A percentile compares a stretch with the other conserved stretches of the same genome.
phyloP scores from a whole-genome alignment of 169 alveolate genomes.

The Plasmodium gonderi region DNA sequence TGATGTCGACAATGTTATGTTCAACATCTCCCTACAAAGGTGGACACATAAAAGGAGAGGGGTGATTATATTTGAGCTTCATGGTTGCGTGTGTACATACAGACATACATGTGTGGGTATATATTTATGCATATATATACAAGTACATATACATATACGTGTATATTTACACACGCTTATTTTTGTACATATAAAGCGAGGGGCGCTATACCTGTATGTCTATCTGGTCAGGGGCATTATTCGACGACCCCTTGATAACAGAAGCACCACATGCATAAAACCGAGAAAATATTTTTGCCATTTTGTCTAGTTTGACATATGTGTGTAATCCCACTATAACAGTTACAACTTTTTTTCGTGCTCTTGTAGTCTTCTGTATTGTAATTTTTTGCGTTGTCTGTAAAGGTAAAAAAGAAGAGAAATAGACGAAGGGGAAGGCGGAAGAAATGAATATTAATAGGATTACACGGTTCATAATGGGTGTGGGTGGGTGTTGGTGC shows the following conservation, averaged over 20 bases:
- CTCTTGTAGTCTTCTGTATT: slow-evolving; percentile 85
- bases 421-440: background rate
- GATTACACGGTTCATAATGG: no score
- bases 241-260: slow-evolving; percentile 86
- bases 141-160: background rate
- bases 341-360: slow-evolving; percentile 88
- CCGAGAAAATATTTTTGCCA: slow-evolving; percentile 89
- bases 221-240: slow-evolving; percentile 84
- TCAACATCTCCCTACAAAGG: slow-evolving; percentile 85
- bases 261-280: slow-evolving; percentile 91
- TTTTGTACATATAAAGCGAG: background rate
- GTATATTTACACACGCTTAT: background rate
- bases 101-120: background rate
- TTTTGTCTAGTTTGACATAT: slow-evolving; percentile 87
- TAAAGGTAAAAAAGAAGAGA: background rate
- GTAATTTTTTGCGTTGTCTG: slow-evolving; percentile 76
- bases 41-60: background rate
- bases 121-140: background rate
- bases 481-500: slow-evolving; percentile 18
- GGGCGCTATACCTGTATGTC: slow-evolving; percentile 81
- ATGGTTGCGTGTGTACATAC: background rate
- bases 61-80: background rate
- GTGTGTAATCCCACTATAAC: slow-evolving; percentile 88
- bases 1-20: slow-evolving; percentile 78
- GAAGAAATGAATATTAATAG: background rate